Conservation (phyloP, 495 filamentous ascomycete genomes). For the Tuber indicum region DNA sequence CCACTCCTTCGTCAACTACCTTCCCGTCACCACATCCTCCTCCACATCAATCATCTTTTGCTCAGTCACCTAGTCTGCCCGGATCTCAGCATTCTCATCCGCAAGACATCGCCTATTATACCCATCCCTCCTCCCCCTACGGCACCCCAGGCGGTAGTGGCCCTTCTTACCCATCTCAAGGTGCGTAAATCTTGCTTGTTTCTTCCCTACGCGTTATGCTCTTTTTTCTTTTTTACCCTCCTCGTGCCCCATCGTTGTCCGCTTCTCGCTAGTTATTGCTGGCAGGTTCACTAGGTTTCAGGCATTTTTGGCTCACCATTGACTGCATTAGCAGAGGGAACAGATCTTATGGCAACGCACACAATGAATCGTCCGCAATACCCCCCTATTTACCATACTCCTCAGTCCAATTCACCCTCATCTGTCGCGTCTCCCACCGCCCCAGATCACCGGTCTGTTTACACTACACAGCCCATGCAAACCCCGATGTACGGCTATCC, state of each 20-base stretch:
- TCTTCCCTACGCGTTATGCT: conserved; percentile 13
- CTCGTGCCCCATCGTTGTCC: conserved; percentile 3
- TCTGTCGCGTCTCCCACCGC: conserved; percentile 85
- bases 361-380: conserved; percentile 77
- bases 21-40: conserved; percentile 41
- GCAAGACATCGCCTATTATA: conserved; percentile 66
- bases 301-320: conserved; percentile 38
- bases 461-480: conserved; percentile 72
- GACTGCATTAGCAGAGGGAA: conserved; percentile 54
- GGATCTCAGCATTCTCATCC: conserved; percentile 51
- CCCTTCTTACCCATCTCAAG: conserved; percentile 67
- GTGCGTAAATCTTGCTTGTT: conserved; percentile 51
- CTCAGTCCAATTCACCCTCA: conserved; percentile 92
- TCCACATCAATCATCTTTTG: conserved; percentile 39
- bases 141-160: conserved; percentile 60
- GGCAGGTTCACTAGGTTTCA: conserved; percentile 3
- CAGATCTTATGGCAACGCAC: conserved; percentile 90
- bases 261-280: conserved; percentile 8
- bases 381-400: conserved; percentile 91
- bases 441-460: conserved; percentile 80
- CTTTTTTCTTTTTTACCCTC: conserved; percentile 13
- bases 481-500: conserved; percentile 70
- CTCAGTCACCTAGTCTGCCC: conserved; percentile 42
- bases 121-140: conserved; percentile 65
- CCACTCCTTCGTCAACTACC: conserved; percentile 42